Evolutionary conservation across 2,329 filamentous ascomycete genomes (phyloP), one percentile per base, ranked within the genome.

Genomic region (Trichocomaceae sp.): DNA sequence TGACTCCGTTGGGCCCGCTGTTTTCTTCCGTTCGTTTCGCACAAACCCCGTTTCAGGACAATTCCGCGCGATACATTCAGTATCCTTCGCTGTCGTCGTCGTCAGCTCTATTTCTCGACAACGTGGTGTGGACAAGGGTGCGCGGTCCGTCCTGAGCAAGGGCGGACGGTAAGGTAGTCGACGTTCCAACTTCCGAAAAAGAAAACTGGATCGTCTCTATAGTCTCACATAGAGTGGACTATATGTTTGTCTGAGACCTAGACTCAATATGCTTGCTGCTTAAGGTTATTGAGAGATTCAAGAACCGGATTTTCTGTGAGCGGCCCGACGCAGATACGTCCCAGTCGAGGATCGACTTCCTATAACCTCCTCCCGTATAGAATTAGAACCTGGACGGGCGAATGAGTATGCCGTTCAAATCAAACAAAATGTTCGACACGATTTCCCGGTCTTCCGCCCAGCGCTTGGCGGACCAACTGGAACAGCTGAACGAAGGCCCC

Each of bases 61-160:
- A 29, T 26, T 17, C 46, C 13, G 29, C 42, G 29, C n/a, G 22
- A 20, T 15, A 33, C 7, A 31, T 20, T 39, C 50, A 17, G 26
- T 55, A 5, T 45, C 42, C 55, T 31, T 57, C 59, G 55, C 50
- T 59, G 52, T 58, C 60, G 62, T 58, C 60, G 62, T 58, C 61
- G 52, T 58, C 59, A 51, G 62, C 64, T 45, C 54, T 56, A 54
- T 62, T 62, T 50, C 58, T 61, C 51, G 61, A 64, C 64, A 63
- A 68, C 60, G 68, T 73, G 68, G 63, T 69, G 63, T 76, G 75
- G 72, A 63, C 76, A 76, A 69, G 69, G 74, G 74, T 71, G 63
- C 64, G 67, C 62, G 69, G 74, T 77, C 75, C 75, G 75, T 76
- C 75, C 73, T 77, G 73, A 76, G 71, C 58, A 70, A 73, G 73